Conservation (phyloP, 768 basidiomycete species). For the Sporobolomyces phaffii region DNA sequence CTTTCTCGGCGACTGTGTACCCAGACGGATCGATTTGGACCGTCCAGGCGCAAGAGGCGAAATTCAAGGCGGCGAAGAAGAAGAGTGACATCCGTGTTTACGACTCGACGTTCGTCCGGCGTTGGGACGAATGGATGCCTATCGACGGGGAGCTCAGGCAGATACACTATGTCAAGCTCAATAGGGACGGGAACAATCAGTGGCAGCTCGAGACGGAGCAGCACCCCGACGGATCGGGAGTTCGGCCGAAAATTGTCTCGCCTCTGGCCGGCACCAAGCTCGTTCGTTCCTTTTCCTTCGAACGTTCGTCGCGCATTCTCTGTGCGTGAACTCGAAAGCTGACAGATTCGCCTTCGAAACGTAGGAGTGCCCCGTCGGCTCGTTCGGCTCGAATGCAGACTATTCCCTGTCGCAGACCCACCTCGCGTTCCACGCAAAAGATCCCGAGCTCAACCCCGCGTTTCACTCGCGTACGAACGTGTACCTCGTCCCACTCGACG, state of each 20-base stretch:
- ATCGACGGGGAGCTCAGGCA: constrained; percentile 61
- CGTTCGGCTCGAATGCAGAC: constrained; percentile 76
- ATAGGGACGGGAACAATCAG: constrained; percentile 38
- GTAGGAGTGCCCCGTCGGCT: constrained; percentile 60
- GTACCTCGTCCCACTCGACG: constrained; percentile 59
- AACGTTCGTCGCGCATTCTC: too few species aligned
- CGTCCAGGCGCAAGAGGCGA: constrained; percentile 59
- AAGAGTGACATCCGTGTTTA: constrained; percentile 59
- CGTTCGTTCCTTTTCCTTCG: constrained; percentile 47
- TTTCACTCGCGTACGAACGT: constrained; percentile 87
- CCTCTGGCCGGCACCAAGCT: constrained; percentile 22
- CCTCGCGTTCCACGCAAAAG: constrained; percentile 80
- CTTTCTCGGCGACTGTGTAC: constrained; percentile 81
- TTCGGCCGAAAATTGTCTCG: constrained; percentile 5
- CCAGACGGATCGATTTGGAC: constrained; percentile 63
- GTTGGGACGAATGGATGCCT: constrained; percentile 68
- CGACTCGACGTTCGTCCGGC: constrained; percentile 62
- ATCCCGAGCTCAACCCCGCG: constrained; percentile 59
- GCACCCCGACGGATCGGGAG: not conserved
- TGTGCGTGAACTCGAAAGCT: too few species aligned
- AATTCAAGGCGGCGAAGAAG: constrained; percentile 57
- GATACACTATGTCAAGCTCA: constrained; percentile 63
- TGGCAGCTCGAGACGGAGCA: not conserved
- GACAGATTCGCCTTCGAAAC: too few species aligned
- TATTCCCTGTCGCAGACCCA: constrained; percentile 65